These are phyloP conservation scores for Balamuthia mandrillaris DNA, from an alignment of 208 protist genomes.

Conservation along the genomic window DNA sequence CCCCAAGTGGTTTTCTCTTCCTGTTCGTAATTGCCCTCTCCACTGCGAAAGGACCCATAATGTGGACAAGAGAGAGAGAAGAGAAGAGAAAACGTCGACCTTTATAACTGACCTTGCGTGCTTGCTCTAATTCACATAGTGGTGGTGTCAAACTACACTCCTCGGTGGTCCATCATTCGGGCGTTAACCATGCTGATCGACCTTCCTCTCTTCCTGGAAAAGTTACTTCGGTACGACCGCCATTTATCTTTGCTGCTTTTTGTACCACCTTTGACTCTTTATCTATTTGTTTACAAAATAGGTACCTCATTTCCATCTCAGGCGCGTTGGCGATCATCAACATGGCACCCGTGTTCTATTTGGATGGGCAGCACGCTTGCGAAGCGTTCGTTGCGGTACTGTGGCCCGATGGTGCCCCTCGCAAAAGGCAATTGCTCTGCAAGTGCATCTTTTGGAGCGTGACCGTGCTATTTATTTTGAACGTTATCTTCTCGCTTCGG, in stretches of 20 bases:
- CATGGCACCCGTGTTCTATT: conserved; percentile 7
- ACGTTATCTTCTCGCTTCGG: too few species aligned
- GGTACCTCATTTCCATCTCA: background rate
- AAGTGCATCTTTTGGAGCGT: too few species aligned
- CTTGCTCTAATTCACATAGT: too few species aligned
- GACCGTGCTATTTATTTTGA: too few species aligned
- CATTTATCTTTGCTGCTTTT: background rate
- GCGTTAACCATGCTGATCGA: too few species aligned
- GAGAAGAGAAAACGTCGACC: too few species aligned
- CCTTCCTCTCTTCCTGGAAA: background rate
- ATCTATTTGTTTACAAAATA: background rate
- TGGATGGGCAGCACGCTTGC: conserved; percentile 20
- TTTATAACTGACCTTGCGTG: too few species aligned
- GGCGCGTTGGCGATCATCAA: conserved; percentile 27
- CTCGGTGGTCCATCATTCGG: background rate
- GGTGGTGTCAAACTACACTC: conserved; percentile 7
- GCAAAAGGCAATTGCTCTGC: too few species aligned
- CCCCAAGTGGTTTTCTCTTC: conserved; percentile 12
- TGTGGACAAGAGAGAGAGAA: too few species aligned
- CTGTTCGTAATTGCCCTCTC: background rate
- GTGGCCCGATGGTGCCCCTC: too few species aligned
- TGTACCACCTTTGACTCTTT: background rate
- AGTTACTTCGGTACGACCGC: background rate
- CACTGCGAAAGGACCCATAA: too few species aligned
- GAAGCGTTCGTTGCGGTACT: background rate